Conservation (phyloP, 305 asterid species). For the Fraxinus baroniana region DNA sequence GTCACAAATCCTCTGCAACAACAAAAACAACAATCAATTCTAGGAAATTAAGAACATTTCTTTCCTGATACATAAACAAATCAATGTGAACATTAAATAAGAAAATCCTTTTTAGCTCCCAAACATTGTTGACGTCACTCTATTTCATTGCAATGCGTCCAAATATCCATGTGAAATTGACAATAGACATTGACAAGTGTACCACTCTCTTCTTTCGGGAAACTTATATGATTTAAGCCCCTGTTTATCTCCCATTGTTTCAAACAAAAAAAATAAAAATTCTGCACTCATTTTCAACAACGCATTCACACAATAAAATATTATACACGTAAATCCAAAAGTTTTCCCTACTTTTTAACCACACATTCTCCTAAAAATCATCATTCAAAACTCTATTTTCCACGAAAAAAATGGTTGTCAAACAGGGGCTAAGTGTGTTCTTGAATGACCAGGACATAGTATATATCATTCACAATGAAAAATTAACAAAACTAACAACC, state of each 20-base stretch:
- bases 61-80: constrained; percentile 9
- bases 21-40: constrained; percentile 17
- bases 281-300: neutral
- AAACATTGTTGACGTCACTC: neutral
- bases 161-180: neutral
- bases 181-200: neutral
- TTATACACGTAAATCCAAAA: neutral
- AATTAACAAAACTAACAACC: neutral
- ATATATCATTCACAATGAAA: neutral
- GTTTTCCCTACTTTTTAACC: neutral
- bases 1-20: constrained; percentile 82
- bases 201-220: neutral
- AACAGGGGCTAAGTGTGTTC: neutral
- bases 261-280: neutral
- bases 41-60: constrained; percentile 2
- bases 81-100: neutral
- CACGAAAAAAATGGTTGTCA: too few relatives aligned
- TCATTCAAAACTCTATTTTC: too few relatives aligned
- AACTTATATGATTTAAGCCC: neutral
- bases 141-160: neutral
- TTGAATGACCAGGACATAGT: neutral
- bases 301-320: neutral
- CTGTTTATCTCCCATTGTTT: neutral
- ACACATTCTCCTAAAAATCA: too few relatives aligned
- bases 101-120: neutral